Base-by-base conservation (phyloP, 2,329 filamentous ascomycete genomes). In the Fusarium piperis region DNA sequence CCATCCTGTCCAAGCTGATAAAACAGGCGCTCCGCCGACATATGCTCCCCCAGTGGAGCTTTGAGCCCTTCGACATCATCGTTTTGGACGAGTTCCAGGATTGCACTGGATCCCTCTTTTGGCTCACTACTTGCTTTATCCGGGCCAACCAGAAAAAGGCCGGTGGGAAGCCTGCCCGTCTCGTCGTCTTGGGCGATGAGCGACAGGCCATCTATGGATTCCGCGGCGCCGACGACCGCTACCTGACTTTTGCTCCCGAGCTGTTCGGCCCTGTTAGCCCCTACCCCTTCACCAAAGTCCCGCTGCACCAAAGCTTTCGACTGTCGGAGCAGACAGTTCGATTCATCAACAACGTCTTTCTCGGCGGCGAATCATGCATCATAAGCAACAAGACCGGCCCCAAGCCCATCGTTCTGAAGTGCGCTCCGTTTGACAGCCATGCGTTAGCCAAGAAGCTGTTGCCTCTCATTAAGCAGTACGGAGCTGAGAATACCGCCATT, bases 11-110 rank as follows among this genome's bases (percentile, higher is more conserved):
- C 20, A 59, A 38, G 16, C 46, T 70, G 15, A 60, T 72, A 10
- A 48, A 44, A 30, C 57, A 51, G 3, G 51, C 72, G 6, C 16
- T 55, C 13, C 33, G 23, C 20, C 26, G 32, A 8, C 26, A 62
- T n/a, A 48, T 60, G 36, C 61, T 68, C 28, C 77, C 78, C 8
- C 7, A 18, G 23, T 78, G 77, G 74, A 55, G 10, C 4, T 66
- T n/a, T 10, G 23, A 32, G 12, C 75, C 75, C 15, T 79, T 76
- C 57, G 77, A 80, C n/a, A 75, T 79, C 5, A 66, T 80, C 32
- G 72, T 79, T 6, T 36, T 80, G 11, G 78, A 80, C 33, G 79
- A 80, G 59, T 73, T 80, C 20, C 79, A 80, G 32, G 78, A 80
- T 33, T 80, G 77, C 28, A 78, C 75, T 2, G 68, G 73, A 8